phyloP scores from a whole-genome alignment of 1,284 basidiomycete genomes.

The Melampsora americana region DNA sequence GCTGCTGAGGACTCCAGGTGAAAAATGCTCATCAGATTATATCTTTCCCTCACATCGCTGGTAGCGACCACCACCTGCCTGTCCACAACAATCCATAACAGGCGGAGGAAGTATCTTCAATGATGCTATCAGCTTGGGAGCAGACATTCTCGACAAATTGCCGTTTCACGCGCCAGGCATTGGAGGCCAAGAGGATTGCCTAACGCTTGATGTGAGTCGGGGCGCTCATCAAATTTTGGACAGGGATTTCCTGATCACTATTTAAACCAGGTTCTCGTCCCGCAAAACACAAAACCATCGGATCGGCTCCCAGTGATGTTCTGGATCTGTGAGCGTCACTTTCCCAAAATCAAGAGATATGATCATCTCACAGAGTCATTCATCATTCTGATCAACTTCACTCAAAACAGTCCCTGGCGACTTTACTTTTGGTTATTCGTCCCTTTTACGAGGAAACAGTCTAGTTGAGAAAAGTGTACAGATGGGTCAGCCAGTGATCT shows the following conservation, averaged over 20 bases:
- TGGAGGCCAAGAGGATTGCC: not conserved
- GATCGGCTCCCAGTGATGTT: constrained; percentile 3
- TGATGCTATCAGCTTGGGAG: too few relatives aligned
- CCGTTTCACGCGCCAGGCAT: not conserved
- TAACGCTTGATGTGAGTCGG: not conserved
- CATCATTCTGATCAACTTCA: constrained; percentile 10
- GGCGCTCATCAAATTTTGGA: too few relatives aligned
- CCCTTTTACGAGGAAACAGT: not conserved
- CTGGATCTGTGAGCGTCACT: not conserved
- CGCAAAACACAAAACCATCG: too few relatives aligned
- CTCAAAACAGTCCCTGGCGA: constrained; percentile 1
- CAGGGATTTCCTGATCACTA: too few relatives aligned
- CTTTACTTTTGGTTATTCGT: not conserved
- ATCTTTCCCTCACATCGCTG: too few relatives aligned
- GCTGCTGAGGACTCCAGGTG: too few relatives aligned
- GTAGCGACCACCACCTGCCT: too few relatives aligned
- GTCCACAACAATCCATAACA: too few relatives aligned
- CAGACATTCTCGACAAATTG: too few relatives aligned
- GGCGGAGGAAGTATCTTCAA: too few relatives aligned
- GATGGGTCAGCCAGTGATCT: not conserved
- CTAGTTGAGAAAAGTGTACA: not conserved
- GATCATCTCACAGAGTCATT: constrained; percentile 37
- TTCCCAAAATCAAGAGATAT: not conserved
- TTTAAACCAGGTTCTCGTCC: too few relatives aligned
- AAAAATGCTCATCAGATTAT: too few relatives aligned